These are phyloP conservation scores for Yamadazyma taylorii DNA, from an alignment of 1,139 yeast species.

Conservation along the genomic window DNA sequence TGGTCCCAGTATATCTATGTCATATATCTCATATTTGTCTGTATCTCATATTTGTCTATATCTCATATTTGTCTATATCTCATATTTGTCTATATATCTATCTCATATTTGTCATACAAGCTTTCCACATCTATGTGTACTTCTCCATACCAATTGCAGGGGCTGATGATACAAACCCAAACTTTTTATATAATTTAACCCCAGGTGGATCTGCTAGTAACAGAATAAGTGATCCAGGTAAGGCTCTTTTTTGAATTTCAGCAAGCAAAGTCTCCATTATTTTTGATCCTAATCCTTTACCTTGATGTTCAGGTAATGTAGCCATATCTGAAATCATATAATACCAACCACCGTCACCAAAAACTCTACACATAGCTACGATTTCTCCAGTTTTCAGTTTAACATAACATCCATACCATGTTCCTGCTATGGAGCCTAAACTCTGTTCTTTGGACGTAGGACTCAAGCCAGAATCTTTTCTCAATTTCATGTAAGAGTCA, in stretches of 20 bases:
- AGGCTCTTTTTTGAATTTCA: constrained; percentile 2
- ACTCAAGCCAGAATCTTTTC: constrained; percentile 5
- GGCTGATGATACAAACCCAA: constrained; percentile 3
- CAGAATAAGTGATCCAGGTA: constrained; percentile 4
- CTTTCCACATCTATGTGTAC: too few species aligned
- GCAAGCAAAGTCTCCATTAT: constrained; percentile 3
- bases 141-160: not conserved
- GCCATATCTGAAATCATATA: constrained; percentile 10
- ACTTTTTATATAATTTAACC: constrained; percentile 6
- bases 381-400: not conserved
- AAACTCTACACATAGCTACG: constrained; percentile 10
- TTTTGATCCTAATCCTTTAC: constrained; percentile 5
- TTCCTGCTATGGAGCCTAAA: constrained; percentile 1
- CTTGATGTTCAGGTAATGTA: constrained; percentile 8
- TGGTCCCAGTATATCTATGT: too few species aligned
- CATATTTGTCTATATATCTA: too few species aligned
- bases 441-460: constrained; percentile 3
- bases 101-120: too few species aligned
- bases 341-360: constrained; percentile 10
- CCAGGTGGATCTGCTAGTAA: constrained; percentile 10
- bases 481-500: constrained; percentile 4
- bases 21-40: too few species aligned
- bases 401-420: constrained; percentile 4
- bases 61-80: too few species aligned
- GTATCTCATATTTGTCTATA: too few species aligned